Evolutionary conservation across 306 rosid genomes (phyloP).

Genomic region (Gleditsia sinensis): DNA sequence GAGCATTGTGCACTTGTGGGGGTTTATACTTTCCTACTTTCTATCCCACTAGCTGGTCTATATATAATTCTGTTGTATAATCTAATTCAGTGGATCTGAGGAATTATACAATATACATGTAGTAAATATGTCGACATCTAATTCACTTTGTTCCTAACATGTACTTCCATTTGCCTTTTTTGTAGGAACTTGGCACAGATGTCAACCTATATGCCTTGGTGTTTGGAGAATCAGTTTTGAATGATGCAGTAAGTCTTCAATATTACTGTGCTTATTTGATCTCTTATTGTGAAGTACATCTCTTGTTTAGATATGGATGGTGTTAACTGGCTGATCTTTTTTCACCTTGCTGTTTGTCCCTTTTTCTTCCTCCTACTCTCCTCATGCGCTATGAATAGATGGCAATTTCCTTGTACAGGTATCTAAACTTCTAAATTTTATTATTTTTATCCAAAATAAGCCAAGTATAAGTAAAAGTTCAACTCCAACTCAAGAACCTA

Average conservation of each 20-base stretch:
- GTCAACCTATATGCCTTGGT: slow-evolving; percentile 93
- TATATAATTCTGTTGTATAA: not conserved
- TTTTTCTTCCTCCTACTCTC: slow-evolving; percentile 16
- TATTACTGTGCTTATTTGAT: slow-evolving; percentile 9
- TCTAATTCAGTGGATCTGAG: not conserved
- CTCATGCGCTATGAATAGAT: slow-evolving; percentile 60
- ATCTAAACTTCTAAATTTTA: slow-evolving; percentile 36
- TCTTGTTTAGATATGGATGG: slow-evolving; percentile 31
- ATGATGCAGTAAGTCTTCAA: slow-evolving; percentile 82
- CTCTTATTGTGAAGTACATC: slow-evolving; percentile 26
- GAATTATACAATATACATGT: slow-evolving; percentile 9
- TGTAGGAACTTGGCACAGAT: slow-evolving; percentile 95
- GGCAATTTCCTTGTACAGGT: slow-evolving; percentile 99
- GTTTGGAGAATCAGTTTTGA: slow-evolving; percentile 97
- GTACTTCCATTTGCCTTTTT: slow-evolving; percentile 25
- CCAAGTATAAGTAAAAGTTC: slow-evolving; percentile 28
- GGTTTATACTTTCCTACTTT: not conserved
- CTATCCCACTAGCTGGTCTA: not conserved
- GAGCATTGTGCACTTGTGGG: not conserved
- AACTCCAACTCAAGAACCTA: slow-evolving; percentile 32
- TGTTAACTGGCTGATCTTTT: slow-evolving; percentile 30
- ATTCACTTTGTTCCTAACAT: slow-evolving; percentile 15
- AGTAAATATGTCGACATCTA: slow-evolving; percentile 15
- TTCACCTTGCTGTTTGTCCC: slow-evolving; percentile 8
- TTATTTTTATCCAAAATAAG: slow-evolving; percentile 16